Percentiles rank a stretch among this genome's conserved stretches.
phyloP scores from a whole-genome alignment of 768 basidiomycete genomes.

The Leccinum aurantiacum region DNA sequence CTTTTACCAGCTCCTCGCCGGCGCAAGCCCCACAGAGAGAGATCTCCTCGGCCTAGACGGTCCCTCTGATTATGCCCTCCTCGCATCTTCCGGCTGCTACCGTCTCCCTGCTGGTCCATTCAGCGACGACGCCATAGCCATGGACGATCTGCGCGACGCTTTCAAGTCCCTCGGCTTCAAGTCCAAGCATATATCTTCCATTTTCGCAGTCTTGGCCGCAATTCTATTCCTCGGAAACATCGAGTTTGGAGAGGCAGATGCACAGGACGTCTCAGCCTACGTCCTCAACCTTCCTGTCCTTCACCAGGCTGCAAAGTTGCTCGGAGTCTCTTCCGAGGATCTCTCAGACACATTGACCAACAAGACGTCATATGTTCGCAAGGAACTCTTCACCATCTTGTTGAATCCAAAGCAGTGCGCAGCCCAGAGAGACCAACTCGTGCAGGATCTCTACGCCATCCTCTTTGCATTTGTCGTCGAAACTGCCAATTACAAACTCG shows the following conservation, averaged over 20 bases:
- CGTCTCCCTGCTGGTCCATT: slow-evolving; percentile 63
- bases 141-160: slow-evolving; percentile 57
- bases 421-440: slow-evolving; percentile 52
- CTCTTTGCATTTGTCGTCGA: slow-evolving; percentile 64
- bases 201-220: slow-evolving; percentile 52
- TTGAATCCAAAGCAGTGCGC: slow-evolving; percentile 52
- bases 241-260: slow-evolving; percentile 55
- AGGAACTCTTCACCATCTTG: slow-evolving; percentile 58
- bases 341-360: slow-evolving; percentile 54
- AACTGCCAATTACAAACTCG: slow-evolving; percentile 58
- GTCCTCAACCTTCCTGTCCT: slow-evolving; percentile 48
- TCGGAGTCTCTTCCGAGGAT: slow-evolving; percentile 55
- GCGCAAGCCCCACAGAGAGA: slow-evolving; percentile 54
- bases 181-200: slow-evolving; percentile 49
- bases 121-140: slow-evolving; percentile 57
- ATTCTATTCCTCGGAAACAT: slow-evolving; percentile 60
- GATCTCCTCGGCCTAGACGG: slow-evolving; percentile 55
- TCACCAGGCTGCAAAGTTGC: slow-evolving; percentile 47
- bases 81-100: slow-evolving; percentile 61
- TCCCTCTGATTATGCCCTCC: slow-evolving; percentile 55
- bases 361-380: slow-evolving; percentile 58
- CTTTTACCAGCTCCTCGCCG: slow-evolving; percentile 65
- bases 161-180: slow-evolving; percentile 47
- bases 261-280: slow-evolving; percentile 53
- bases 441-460: slow-evolving; percentile 61